These are phyloP conservation scores for Dipteronia sinensis DNA, from an alignment of 345 rosid species.

Conservation along the genomic window DNA sequence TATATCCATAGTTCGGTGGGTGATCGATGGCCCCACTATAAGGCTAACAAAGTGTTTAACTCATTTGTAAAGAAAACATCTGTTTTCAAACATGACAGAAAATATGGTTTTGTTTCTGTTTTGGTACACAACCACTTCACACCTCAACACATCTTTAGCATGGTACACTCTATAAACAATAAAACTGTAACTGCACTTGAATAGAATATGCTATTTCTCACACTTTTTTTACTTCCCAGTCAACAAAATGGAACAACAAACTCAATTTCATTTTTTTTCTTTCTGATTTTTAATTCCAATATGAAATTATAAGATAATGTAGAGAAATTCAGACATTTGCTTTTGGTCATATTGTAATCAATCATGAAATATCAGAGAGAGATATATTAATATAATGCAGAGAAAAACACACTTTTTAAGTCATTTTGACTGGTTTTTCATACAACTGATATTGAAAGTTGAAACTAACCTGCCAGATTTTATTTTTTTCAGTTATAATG, in stretches of 20 bases:
- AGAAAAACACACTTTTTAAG: background rate
- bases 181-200: background rate
- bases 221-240: slow-evolving; percentile 26
- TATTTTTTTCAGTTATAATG: background rate
- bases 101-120: background rate
- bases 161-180: background rate
- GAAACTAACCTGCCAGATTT: background rate
- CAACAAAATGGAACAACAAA: slow-evolving; percentile 15
- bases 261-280: too few relatives aligned
- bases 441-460: background rate
- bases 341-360: too few relatives aligned
- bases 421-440: background rate
- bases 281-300: too few relatives aligned
- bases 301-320: too few relatives aligned
- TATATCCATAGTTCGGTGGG: too few relatives aligned
- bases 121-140: background rate
- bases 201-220: slow-evolving; percentile 5
- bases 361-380: too few relatives aligned
- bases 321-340: background rate
- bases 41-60: too few relatives aligned
- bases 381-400: too few relatives aligned
- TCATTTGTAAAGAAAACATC: background rate
- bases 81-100: background rate
- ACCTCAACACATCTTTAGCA: slow-evolving; percentile 18
- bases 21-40: too few relatives aligned